These are phyloP conservation scores for Boletus fagicola DNA, from an alignment of 768 basidiomycete species.

Conservation along the genomic window DNA sequence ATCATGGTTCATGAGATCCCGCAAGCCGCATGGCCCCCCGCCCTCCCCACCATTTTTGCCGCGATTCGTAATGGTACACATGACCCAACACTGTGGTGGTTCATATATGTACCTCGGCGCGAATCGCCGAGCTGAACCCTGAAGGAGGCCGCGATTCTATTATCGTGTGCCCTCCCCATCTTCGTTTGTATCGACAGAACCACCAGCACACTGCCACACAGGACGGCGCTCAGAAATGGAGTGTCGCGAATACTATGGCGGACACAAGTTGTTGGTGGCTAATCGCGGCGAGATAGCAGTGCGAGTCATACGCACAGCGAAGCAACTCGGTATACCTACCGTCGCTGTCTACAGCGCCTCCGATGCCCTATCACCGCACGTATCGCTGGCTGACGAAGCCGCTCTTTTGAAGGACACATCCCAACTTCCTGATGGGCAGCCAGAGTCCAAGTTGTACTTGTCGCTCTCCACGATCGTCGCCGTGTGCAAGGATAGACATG, in stretches of 20 bases:
- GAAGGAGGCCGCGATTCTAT: background rate
- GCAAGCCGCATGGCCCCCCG: background rate
- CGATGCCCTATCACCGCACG: slow-evolving; percentile 59
- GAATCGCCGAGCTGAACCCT: too few species aligned
- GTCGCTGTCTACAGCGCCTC: slow-evolving; percentile 59
- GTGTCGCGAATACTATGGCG: slow-evolving; percentile 15
- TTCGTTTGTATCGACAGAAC: background rate
- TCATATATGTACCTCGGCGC: background rate
- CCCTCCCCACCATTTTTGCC: background rate
- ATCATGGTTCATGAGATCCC: background rate
- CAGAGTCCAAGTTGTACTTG: slow-evolving; percentile 48
- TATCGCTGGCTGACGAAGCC: slow-evolving; percentile 52
- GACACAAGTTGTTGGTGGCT: slow-evolving; percentile 60
- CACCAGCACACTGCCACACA: background rate
- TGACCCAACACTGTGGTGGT: background rate
- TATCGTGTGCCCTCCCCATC: background rate
- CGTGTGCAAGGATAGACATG: slow-evolving; percentile 40
- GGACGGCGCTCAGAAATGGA: slow-evolving; percentile 5
- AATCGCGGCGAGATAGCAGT: slow-evolving; percentile 75
- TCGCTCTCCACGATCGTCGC: slow-evolving; percentile 38
- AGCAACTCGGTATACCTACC: slow-evolving; percentile 48
- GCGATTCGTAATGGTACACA: background rate
- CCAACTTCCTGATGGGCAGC: slow-evolving; percentile 3
- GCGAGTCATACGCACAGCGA: slow-evolving; percentile 58
- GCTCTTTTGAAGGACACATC: slow-evolving; percentile 33